A percentile compares a stretch with the other conserved stretches of the same genome.
Evolutionary conservation across 2,329 filamentous ascomycete species (phyloP).

Genomic region (Sporothrix humicola): DNA sequence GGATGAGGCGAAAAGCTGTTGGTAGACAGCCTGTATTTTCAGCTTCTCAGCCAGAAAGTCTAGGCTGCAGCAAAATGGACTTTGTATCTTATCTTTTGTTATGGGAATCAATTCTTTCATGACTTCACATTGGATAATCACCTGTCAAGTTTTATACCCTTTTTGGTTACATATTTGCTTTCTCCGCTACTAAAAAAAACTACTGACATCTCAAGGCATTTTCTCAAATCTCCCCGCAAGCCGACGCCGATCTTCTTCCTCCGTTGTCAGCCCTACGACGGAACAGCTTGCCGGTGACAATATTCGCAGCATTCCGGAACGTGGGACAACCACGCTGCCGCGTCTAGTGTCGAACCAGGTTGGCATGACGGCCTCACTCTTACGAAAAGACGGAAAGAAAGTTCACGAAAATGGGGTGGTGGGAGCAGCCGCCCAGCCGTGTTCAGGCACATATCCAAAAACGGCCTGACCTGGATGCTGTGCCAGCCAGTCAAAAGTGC

Average conservation of each 20-base stretch:
- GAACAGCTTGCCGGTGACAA: neutral
- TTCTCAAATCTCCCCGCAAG: neutral
- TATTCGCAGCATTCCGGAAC: neutral
- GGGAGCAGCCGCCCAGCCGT: conserved; percentile 4
- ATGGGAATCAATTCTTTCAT: neutral
- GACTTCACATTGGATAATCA: neutral
- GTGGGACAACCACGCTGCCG: neutral
- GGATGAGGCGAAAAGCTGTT: neutral
- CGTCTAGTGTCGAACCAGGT: neutral
- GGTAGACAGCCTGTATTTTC: neutral
- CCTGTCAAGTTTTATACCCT: neutral
- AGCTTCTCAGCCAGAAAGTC: neutral
- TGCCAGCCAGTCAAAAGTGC: too few species aligned
- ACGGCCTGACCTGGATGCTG: neutral
- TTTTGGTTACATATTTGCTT: neutral
- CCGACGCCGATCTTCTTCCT: too few species aligned
- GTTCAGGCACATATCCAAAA: neutral
- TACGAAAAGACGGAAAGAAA: too few species aligned
- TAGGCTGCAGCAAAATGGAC: neutral
- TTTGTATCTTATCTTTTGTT: neutral
- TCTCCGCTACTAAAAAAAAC: neutral
- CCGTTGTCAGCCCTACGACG: neutral
- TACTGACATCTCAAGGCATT: neutral
- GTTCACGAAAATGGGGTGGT: neutral
- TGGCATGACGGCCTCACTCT: neutral